phyloP scores from a whole-genome alignment of 1,139 yeast genomes.

The Nakaseomyces nivariensis region DNA sequence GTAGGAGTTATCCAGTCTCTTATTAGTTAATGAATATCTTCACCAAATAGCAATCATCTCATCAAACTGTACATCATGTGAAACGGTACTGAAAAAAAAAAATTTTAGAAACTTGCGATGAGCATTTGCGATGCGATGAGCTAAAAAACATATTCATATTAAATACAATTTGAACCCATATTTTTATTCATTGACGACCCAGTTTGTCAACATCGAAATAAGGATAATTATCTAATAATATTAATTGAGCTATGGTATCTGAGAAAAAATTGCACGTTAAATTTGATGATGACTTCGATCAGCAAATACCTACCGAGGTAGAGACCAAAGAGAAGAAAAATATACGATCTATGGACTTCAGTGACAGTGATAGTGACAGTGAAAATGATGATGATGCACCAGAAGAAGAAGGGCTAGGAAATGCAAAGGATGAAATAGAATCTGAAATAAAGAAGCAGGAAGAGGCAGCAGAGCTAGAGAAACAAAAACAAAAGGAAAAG shows the following conservation, averaged over 20 bases:
- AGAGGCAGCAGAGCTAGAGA: conserved; percentile 31
- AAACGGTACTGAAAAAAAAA: background rate
- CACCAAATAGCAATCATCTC: too few species aligned
- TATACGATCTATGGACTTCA: conserved; percentile 9
- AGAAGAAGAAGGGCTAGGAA: conserved; percentile 31
- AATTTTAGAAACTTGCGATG: background rate
- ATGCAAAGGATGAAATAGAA: conserved; percentile 27
- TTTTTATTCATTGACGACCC: too few species aligned
- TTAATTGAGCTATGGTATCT: background rate
- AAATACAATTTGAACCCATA: too few species aligned
- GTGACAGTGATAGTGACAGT: conserved; percentile 22
- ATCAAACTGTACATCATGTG: background rate
- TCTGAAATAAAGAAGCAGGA: conserved; percentile 32
- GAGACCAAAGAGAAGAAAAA: conserved; percentile 3
- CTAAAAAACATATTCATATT: background rate
- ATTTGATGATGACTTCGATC: conserved; percentile 14
- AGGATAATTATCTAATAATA: too few species aligned
- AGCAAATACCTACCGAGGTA: conserved; percentile 5
- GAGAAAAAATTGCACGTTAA: conserved; percentile 12
- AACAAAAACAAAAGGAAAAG: conserved; percentile 37
- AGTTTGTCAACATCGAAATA: too few species aligned
- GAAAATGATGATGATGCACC: conserved; percentile 30
- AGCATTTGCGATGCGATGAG: conserved; percentile 1
- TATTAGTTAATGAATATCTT: too few species aligned
- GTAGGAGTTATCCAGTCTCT: too few species aligned